Conservation (phyloP, 2,329 filamentous ascomycete species). For the Aspergillus uvarum region DNA sequence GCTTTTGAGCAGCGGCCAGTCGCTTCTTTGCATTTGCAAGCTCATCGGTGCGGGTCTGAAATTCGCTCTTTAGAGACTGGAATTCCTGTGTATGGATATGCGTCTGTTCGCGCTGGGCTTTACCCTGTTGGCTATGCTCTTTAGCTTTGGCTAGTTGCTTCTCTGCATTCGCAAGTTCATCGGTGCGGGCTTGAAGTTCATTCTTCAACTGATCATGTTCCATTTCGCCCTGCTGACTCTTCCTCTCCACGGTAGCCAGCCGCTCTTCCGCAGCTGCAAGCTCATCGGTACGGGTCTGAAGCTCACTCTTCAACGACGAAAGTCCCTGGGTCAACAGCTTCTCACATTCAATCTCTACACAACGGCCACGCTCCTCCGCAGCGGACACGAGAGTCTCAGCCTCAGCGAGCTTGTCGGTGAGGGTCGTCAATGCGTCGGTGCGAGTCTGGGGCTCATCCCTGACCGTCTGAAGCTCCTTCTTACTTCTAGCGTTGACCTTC, state of each 20-base stretch:
- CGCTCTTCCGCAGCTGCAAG: not conserved
- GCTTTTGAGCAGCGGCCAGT: not conserved
- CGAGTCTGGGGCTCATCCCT: constrained; percentile 8
- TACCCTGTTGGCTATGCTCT: not conserved
- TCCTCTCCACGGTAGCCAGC: not conserved
- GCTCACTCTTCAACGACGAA: not conserved
- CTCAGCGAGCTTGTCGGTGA: constrained; percentile 5
- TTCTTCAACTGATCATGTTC: constrained; percentile 6
- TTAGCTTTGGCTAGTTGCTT: constrained; percentile 8
- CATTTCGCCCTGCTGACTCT: not conserved
- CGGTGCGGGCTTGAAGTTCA: constrained; percentile 1
- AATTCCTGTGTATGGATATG: not conserved
- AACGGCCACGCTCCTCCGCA: constrained; percentile 3
- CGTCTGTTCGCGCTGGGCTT: not conserved
- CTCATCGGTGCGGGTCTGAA: not conserved
- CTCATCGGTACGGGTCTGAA: not conserved
- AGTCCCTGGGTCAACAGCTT: not conserved
- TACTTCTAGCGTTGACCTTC: constrained; percentile 1
- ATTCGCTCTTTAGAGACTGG: not conserved
- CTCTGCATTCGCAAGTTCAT: not conserved
- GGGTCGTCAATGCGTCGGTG: not conserved
- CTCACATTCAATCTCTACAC: not conserved
- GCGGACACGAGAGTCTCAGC: constrained; percentile 8
- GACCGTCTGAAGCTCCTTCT: constrained; percentile 8
- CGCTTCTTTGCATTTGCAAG: not conserved